Evolutionary conservation across 164 flowering plant genomes (phyloP).

Genomic region (Platanus orientalis): DNA sequence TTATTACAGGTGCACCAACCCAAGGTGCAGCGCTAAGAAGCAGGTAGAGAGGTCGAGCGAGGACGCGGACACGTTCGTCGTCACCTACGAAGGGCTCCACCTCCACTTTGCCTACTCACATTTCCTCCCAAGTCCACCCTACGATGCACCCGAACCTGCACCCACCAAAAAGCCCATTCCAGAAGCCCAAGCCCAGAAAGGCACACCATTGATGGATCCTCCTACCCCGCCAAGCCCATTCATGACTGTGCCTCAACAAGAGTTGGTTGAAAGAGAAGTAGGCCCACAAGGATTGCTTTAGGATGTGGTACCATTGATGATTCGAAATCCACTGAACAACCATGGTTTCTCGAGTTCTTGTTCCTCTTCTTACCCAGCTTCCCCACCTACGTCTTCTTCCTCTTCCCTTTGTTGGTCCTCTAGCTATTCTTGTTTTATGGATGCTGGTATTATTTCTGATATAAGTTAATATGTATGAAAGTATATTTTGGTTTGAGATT

Average conservation of each 20-base stretch:
- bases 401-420: neutral
- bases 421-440: neutral
- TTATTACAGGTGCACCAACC: slow-evolving; percentile 90
- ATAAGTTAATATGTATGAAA: no score
- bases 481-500: neutral
- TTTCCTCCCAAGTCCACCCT: slow-evolving; percentile 24
- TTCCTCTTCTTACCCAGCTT: neutral
- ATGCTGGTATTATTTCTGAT: neutral
- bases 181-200: slow-evolving; percentile 8
- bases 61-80: slow-evolving; percentile 67
- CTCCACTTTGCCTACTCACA: slow-evolving; percentile 74
- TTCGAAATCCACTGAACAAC: slow-evolving; percentile 48
- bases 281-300: slow-evolving; percentile 70
- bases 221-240: slow-evolving; percentile 4
- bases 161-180: slow-evolving; percentile 8
- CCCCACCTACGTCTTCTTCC: neutral
- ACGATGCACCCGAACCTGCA: slow-evolving; percentile 12
- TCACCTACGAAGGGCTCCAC: slow-evolving; percentile 96
- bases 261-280: neutral
- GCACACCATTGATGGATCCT: neutral
- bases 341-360: slow-evolving; percentile 21
- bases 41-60: slow-evolving; percentile 77
- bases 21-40: slow-evolving; percentile 87
- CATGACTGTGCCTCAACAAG: slow-evolving; percentile 2
- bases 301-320: slow-evolving; percentile 68